These are phyloP conservation scores for Emiliania huxleyi DNA, from an alignment of 78 protist genomes.

Conservation along the genomic window DNA sequence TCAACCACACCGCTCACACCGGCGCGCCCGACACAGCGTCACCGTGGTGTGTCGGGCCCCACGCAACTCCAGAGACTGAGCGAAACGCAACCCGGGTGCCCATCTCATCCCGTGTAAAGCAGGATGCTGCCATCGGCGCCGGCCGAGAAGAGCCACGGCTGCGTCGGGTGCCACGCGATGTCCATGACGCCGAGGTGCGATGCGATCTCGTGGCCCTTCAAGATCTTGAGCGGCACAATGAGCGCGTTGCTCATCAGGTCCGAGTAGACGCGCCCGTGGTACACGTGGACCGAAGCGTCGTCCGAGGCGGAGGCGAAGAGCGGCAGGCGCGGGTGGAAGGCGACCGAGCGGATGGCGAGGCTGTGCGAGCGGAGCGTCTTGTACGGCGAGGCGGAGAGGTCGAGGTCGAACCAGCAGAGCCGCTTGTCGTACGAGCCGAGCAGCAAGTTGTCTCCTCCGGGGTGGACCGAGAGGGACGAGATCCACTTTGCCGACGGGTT, in stretches of 20 bases:
- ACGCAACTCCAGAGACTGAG: no score
- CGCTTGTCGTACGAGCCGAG: conserved; percentile 83
- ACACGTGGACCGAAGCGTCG: conserved; percentile 85
- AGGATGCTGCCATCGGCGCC: conserved; percentile 83
- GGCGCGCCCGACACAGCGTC: no score
- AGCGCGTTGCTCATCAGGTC: conserved; percentile 86
- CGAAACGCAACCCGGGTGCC: no score
- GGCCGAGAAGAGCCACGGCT: conserved; percentile 95
- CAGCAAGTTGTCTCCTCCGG: conserved; percentile 88
- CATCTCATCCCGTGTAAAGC: conserved; percentile 31
- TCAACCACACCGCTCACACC: no score
- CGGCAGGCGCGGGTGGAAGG: conserved; percentile 68
- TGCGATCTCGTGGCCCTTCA: conserved; percentile 44
- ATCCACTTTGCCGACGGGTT: conserved; percentile 61
- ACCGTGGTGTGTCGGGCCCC: no score
- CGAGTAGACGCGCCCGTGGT: conserved; percentile 56
- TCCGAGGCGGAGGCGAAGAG: conserved; percentile 90
- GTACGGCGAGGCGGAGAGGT: conserved; percentile 83
- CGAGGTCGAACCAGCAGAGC: conserved; percentile 95
- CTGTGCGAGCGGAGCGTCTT: conserved; percentile 66
- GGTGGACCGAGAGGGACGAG: conserved; percentile 84
- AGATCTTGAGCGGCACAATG: conserved; percentile 94
- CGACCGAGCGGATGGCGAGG: conserved; percentile 69
- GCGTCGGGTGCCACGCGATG: conserved; percentile 87
- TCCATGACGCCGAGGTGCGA: conserved; percentile 79